phyloP scores from a whole-genome alignment of 495 filamentous ascomycete genomes.

The Hypomontagnella monticulosa region DNA sequence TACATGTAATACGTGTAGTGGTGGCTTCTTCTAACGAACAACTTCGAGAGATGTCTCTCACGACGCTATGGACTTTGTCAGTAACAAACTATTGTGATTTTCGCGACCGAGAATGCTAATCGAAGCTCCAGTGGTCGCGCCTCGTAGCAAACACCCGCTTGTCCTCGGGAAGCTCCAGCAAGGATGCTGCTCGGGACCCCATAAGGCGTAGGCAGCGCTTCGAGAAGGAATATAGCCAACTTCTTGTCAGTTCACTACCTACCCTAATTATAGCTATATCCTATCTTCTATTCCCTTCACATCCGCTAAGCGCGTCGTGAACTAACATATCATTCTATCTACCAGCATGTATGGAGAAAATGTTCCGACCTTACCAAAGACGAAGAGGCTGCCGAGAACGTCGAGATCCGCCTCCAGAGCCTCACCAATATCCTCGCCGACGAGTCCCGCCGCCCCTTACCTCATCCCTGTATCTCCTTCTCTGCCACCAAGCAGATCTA shows the following conservation, averaged over 20 bases:
- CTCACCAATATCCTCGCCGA: constrained; percentile 85
- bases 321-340: constrained; percentile 17
- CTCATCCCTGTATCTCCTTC: constrained; percentile 88
- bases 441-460: constrained; percentile 85
- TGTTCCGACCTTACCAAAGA: constrained; percentile 63
- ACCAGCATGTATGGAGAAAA: constrained; percentile 82
- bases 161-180: constrained; percentile 64
- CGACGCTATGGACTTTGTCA: constrained; percentile 55
- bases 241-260: constrained; percentile 70
- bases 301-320: background rate
- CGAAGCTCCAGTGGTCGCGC: constrained; percentile 76
- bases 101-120: constrained; percentile 27
- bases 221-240: constrained; percentile 84
- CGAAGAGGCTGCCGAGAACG: constrained; percentile 61
- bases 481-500: constrained; percentile 86
- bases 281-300: background rate
- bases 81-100: constrained; percentile 12
- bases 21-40: constrained; percentile 7
- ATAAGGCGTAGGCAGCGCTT: constrained; percentile 89
- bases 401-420: constrained; percentile 64
- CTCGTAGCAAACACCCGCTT: constrained; percentile 83
- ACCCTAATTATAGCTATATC: too few relatives aligned
- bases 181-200: constrained; percentile 75
- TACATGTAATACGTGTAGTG: background rate
- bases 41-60: constrained; percentile 32